These are phyloP conservation scores for Parastagonospora nodorum DNA, from an alignment of 2,329 filamentous ascomycete species.

Conservation along the genomic window DNA sequence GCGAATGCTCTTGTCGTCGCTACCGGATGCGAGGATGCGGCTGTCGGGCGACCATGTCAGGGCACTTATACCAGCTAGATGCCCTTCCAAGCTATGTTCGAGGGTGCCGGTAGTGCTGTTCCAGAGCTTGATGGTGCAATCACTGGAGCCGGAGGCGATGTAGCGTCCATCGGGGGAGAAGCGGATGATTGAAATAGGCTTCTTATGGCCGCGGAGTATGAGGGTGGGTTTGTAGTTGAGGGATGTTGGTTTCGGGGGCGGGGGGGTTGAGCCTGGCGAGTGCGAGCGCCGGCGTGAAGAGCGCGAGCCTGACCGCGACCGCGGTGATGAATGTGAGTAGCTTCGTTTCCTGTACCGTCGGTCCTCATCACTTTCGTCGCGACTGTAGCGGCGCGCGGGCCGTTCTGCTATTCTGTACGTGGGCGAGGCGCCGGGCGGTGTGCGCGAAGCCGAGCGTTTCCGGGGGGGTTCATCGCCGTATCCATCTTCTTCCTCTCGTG, in stretches of 20 bases:
- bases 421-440: conserved; percentile 33
- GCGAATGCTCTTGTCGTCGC: conserved; percentile 94
- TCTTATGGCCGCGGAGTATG: conserved; percentile 75
- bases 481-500: conserved; percentile 33
- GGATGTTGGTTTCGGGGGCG: conserved; percentile 56
- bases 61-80: conserved; percentile 89
- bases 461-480: conserved; percentile 34
- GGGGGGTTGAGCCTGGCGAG: conserved; percentile 39
- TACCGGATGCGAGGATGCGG: conserved; percentile 83
- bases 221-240: conserved; percentile 74
- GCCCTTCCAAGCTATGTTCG: conserved; percentile 87
- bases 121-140: conserved; percentile 92
- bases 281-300: conserved; percentile 21
- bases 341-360: conserved; percentile 26
- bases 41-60: conserved; percentile 94
- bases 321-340: conserved; percentile 23
- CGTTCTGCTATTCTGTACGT: conserved; percentile 40
- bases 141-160: conserved; percentile 86
- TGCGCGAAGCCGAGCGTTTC: conserved; percentile 40
- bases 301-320: conserved; percentile 20
- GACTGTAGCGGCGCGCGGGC: conserved; percentile 42
- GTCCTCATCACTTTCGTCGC: conserved; percentile 39
- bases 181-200: conserved; percentile 80
- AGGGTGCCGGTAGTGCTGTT: conserved; percentile 76
- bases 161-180: conserved; percentile 90